Conservation (phyloP, 805 yeast genomes). For the Suhomyces kilbournensis region DNA sequence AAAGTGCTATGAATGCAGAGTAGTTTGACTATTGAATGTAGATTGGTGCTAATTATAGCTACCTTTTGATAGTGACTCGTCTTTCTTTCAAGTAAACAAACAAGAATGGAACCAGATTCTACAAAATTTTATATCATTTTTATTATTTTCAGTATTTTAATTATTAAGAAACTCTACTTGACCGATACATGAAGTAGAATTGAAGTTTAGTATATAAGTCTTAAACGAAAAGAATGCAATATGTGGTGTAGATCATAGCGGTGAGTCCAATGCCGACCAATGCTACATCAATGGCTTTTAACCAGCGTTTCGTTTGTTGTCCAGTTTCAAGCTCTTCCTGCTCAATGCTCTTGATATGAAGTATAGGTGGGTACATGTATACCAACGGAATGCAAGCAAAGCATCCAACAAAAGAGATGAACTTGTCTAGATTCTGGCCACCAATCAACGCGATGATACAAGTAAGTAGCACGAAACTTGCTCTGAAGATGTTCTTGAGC, state of each 20-base stretch:
- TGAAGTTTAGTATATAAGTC: neutral
- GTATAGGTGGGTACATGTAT: conserved; percentile 80
- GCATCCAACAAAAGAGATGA: conserved; percentile 79
- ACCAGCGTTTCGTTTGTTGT: conserved; percentile 32
- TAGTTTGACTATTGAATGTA: no score
- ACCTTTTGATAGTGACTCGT: no score
- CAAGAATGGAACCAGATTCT: neutral
- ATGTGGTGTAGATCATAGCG: conserved; percentile 68
- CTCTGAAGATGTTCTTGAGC: conserved; percentile 61
- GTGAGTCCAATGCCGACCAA: conserved; percentile 55
- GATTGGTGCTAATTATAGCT: no score
- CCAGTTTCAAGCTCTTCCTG: no score
- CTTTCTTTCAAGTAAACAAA: no score
- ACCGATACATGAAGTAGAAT: neutral
- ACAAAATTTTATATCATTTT: neutral
- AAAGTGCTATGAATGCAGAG: no score
- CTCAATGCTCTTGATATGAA: conserved; percentile 56
- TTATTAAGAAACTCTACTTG: neutral
- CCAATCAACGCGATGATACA: conserved; percentile 63
- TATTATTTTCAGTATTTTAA: neutral
- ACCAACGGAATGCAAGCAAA: conserved; percentile 85
- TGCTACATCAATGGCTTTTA: conserved; percentile 45
- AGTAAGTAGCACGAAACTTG: conserved; percentile 51
- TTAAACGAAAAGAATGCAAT: conserved; percentile 28
- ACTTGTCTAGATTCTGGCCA: conserved; percentile 64